Evolutionary conservation across 2,329 filamentous ascomycete genomes (phyloP).

Genomic region (Alternaria postmessia): DNA sequence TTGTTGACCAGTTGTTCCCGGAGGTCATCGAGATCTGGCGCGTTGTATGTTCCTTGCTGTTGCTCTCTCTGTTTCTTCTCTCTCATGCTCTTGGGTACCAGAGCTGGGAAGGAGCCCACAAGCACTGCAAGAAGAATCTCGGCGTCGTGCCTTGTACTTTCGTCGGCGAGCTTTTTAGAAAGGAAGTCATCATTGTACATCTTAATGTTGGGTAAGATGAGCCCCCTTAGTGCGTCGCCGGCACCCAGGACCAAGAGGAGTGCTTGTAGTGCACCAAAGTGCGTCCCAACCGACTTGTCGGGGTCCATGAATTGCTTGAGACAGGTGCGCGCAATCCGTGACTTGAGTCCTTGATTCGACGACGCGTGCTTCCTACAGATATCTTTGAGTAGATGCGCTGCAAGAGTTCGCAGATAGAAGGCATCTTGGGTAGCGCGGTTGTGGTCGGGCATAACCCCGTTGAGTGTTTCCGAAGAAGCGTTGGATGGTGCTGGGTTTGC

Average conservation of each 20-base stretch:
- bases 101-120: constrained; percentile 62
- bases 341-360: constrained; percentile 81
- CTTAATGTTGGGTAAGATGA: constrained; percentile 72
- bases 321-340: constrained; percentile 90
- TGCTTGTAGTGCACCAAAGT: constrained; percentile 88
- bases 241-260: constrained; percentile 77
- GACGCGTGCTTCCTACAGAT: constrained; percentile 83
- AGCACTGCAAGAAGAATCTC: constrained; percentile 68
- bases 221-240: constrained; percentile 66
- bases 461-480: constrained; percentile 57
- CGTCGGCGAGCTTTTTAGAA: constrained; percentile 59
- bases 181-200: constrained; percentile 68
- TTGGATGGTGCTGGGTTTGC: constrained; percentile 59
- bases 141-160: constrained; percentile 65
- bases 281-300: constrained; percentile 79
- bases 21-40: constrained; percentile 51
- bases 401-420: constrained; percentile 83
- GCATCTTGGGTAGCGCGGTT: constrained; percentile 58
- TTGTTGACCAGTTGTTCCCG: constrained; percentile 53
- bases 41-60: constrained; percentile 47
- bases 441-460: constrained; percentile 40
- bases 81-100: constrained; percentile 42
- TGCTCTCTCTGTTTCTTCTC: constrained; percentile 50
- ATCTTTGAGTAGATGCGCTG: constrained; percentile 80
- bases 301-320: constrained; percentile 92